Conservation (phyloP, 2,329 filamentous ascomycete genomes). For the Nakataea oryzae region DNA sequence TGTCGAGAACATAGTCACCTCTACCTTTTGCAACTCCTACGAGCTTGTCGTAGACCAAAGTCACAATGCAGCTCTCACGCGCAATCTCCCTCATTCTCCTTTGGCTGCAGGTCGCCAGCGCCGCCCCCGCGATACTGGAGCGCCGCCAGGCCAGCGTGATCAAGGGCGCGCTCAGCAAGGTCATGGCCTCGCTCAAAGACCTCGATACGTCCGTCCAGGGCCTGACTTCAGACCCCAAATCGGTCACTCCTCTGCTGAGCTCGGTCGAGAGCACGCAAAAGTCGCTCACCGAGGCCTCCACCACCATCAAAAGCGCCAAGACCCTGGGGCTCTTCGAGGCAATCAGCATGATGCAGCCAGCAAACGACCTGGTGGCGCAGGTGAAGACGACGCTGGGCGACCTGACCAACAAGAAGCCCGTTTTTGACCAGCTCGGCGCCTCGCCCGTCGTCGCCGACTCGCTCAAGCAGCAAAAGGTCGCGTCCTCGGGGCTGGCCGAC, state of each 20-base stretch:
- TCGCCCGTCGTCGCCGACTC: constrained; percentile 12
- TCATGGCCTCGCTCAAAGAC: background rate
- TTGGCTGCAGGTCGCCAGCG: background rate
- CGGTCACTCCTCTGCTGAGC: background rate
- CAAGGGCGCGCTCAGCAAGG: background rate
- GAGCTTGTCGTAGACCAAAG: background rate
- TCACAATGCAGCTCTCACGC: background rate
- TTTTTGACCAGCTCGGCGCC: constrained; percentile 15
- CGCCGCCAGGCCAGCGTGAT: background rate
- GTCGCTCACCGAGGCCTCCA: constrained; percentile 11
- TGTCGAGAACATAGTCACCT: too few species aligned
- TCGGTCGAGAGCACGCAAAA: background rate
- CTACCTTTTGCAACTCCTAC: background rate
- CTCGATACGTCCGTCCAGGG: background rate
- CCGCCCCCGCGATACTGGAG: background rate
- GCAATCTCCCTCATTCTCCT: background rate
- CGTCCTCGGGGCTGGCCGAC: constrained; percentile 19
- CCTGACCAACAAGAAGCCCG: constrained; percentile 15
- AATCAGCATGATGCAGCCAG: constrained; percentile 12
- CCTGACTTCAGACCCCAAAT: background rate
- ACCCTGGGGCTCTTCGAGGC: constrained; percentile 13
- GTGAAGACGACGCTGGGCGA: constrained; percentile 12
- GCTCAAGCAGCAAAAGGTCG: constrained; percentile 13
- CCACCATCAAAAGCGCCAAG: constrained; percentile 16
- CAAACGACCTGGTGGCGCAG: constrained; percentile 10